Percentiles rank a stretch among this genome's conserved stretches.
Conservation (phyloP, 371 early-diverging fungal species). For the Apophysomyces ossiformis region DNA sequence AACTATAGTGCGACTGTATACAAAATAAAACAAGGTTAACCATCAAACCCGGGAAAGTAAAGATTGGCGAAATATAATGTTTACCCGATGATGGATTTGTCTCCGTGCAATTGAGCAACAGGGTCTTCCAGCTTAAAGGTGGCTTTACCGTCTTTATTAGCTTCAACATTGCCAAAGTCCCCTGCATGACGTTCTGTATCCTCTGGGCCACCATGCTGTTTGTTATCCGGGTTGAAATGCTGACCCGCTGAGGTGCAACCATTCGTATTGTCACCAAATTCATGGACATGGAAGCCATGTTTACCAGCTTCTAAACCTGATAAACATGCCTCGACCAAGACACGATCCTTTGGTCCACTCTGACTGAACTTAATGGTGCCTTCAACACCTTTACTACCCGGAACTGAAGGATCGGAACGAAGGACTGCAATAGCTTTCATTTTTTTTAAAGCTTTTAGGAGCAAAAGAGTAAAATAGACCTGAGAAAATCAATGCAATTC, state of each 20-base stretch:
- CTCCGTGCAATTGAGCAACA: slow-evolving; percentile 79
- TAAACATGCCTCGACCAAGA: slow-evolving; percentile 67
- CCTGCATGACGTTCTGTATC: slow-evolving; percentile 82
- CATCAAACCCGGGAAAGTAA: not conserved
- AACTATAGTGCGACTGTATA: slow-evolving; percentile 77
- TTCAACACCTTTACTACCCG: slow-evolving; percentile 50
- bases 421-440: slow-evolving; percentile 84
- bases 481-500: too few relatives aligned
- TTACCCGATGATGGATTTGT: slow-evolving; percentile 78
- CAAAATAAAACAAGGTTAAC: not conserved
- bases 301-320: slow-evolving; percentile 78
- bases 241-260: slow-evolving; percentile 83
- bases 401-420: slow-evolving; percentile 56
- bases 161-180: slow-evolving; percentile 86
- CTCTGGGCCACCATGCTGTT: slow-evolving; percentile 84
- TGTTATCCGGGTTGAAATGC: slow-evolving; percentile 85
- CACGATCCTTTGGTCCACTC: slow-evolving; percentile 39
- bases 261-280: slow-evolving; percentile 84
- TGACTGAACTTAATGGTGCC: slow-evolving; percentile 56
- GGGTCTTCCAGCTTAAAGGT: slow-evolving; percentile 64
- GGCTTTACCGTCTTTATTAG: slow-evolving; percentile 63
- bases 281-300: slow-evolving; percentile 95
- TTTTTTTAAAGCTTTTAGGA: slow-evolving; percentile 35
- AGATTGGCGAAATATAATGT: not conserved
- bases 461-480: not conserved